Conservation (phyloP, 805 yeast species). For the Cyberlindnera suaveolens region DNA sequence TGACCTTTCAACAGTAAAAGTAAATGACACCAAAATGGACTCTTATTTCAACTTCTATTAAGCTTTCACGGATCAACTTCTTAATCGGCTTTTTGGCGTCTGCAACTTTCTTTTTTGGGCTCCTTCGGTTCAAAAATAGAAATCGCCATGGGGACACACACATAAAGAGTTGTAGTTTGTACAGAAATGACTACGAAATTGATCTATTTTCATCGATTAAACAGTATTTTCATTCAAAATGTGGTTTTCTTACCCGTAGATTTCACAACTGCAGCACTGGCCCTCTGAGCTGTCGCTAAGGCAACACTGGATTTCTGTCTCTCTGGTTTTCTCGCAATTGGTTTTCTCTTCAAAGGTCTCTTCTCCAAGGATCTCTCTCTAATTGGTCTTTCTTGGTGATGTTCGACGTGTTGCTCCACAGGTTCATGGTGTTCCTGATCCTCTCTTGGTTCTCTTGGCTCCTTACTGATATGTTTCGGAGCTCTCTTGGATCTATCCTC, state of each 20-base stretch:
- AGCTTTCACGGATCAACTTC: too few species aligned
- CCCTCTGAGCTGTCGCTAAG: constrained; percentile 83
- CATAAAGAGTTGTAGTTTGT: too few species aligned
- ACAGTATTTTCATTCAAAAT: constrained; percentile 6
- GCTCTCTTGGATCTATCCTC: constrained; percentile 83
- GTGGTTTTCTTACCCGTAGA: constrained; percentile 82
- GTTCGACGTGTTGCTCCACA: constrained; percentile 3
- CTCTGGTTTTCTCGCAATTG: constrained; percentile 3
- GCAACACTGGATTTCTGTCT: constrained; percentile 70
- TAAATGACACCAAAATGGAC: too few species aligned
- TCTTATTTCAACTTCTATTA: too few species aligned
- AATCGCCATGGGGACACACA: too few species aligned
- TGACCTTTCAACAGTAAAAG: too few species aligned
- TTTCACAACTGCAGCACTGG: constrained; percentile 80
- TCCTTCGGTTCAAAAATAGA: too few species aligned
- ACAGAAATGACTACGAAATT: too few species aligned
- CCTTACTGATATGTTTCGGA: constrained; percentile 15
- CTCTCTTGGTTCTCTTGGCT: constrained; percentile 4
- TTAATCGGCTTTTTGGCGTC: too few species aligned
- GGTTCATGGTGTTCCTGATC: constrained; percentile 5
- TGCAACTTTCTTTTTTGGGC: too few species aligned
- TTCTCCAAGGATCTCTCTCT: constrained; percentile 17
- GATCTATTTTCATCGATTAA: too few species aligned
- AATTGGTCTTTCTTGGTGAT: constrained; percentile 17
- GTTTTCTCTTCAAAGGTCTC: constrained; percentile 1